Conservation (phyloP, 2,329 filamentous ascomycete genomes). For the Seiridium cupressi region DNA sequence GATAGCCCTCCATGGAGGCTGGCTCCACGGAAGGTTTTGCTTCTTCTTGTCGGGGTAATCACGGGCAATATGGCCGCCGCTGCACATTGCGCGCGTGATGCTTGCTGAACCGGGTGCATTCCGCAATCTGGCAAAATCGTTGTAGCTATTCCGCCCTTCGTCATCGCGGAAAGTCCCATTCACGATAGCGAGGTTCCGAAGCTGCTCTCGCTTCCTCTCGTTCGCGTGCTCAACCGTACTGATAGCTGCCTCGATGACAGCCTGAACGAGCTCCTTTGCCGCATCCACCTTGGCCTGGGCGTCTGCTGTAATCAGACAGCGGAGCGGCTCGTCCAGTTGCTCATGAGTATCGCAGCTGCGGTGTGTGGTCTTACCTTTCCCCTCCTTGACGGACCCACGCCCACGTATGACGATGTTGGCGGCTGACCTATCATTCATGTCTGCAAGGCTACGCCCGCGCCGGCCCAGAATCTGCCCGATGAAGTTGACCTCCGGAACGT, state of each 20-base stretch:
- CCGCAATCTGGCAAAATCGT: too few species aligned
- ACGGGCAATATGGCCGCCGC: background rate
- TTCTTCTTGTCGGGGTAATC: background rate
- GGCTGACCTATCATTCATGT: conserved; percentile 63
- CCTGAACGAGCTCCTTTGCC: conserved; percentile 73
- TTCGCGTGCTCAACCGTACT: conserved; percentile 54
- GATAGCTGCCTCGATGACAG: conserved; percentile 40
- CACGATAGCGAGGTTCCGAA: conserved; percentile 73
- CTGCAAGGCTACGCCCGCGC: conserved; percentile 78
- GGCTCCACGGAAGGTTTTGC: background rate
- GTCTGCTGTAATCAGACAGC: conserved; percentile 79
- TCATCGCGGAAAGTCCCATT: conserved; percentile 82
- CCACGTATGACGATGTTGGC: conserved; percentile 80
- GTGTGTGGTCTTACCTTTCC: conserved; percentile 46
- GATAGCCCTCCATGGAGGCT: background rate
- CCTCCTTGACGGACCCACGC: conserved; percentile 82
- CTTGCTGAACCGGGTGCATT: background rate
- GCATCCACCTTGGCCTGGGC: conserved; percentile 75
- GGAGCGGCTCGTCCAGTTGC: conserved; percentile 76
- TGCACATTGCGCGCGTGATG: background rate
- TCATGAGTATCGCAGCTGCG: conserved; percentile 35
- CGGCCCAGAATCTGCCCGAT: conserved; percentile 84
- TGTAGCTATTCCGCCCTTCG: conserved; percentile 37
- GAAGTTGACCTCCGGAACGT: conserved; percentile 86
- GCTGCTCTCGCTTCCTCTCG: conserved; percentile 75